Base-by-base conservation (phyloP, 176 grass and related monocot genomes). In the Raddia distichophylla region DNA sequence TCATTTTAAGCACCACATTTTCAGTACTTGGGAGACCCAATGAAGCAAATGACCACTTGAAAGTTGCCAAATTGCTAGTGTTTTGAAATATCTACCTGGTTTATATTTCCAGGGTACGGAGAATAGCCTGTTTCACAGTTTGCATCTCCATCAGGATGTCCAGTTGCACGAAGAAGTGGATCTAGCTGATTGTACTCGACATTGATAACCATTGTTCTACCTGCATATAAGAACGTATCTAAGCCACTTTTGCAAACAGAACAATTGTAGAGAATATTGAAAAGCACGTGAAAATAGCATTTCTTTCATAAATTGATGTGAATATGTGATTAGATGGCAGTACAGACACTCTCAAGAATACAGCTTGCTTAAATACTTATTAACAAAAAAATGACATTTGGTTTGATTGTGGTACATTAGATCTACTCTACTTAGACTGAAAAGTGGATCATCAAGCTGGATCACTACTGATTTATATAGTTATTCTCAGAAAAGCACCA, bases 131-230 rank as follows among this genome's bases (percentile, higher is more conserved):
- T 98, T 50, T 95, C 92, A 73, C 66, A 76, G 71, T 98, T 98
- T 76, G 80, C 88, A 82, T 95, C 95, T 79, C 95, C 95, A 68
- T 98, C 95, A 89, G 92, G 73, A 89, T 98, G 90, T 45, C 95
- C 92, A 57, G 92, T 90, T 75, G 92, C 90, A 82, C 86, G 82
- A 81, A 98, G 95, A 18, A 98, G 85, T 70, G 95, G 95, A 59
- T 98, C 95, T 79, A 98, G 90, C 81, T 98, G 95, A 91, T 98
- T 98, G 81, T 98, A 98, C 79, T 98, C 95, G 13, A 98, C 95
- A 82, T 98, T 98, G 79, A 98, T 98, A 12, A 98, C 90, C 95
- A 98, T 90, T 82, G 90, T 82, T 86, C 93, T 93, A 68, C 92
- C 95, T 98, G 71, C 60, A 67, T 33, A 86, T 42, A 87, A 73